Conservation (phyloP, 192 early-diverging fungal genomes). For the Linnemannia schmuckeri region DNA sequence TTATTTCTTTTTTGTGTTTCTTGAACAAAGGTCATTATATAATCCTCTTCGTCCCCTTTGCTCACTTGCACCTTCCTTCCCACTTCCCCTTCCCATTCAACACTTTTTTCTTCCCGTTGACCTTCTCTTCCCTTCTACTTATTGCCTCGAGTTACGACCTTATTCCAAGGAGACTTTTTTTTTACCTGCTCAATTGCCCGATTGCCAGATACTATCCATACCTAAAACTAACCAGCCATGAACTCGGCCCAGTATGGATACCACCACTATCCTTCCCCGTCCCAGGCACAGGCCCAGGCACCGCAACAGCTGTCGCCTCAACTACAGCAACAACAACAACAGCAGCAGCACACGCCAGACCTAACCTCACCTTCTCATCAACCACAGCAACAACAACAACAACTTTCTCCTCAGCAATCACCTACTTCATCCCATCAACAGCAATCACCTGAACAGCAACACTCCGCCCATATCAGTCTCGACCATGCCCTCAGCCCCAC, state of each 20-base stretch:
- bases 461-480: constrained; percentile 15
- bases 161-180: constrained; percentile 4
- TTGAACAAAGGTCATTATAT: constrained; percentile 1
- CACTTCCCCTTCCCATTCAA: not conserved
- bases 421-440: constrained; percentile 30
- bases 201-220: not conserved
- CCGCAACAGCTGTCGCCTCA: constrained; percentile 28
- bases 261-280: constrained; percentile 50
- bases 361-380: constrained; percentile 20
- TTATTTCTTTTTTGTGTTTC: not conserved
- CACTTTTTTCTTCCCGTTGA: not conserved
- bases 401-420: constrained; percentile 34
- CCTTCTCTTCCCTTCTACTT: not conserved
- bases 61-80: not conserved
- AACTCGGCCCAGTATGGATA: constrained; percentile 52
- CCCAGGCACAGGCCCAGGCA: constrained; percentile 44
- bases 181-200: not conserved
- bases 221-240: constrained; percentile 23
- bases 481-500: constrained; percentile 19
- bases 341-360: constrained; percentile 20
- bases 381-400: constrained; percentile 31
- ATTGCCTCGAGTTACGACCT: not conserved
- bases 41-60: not conserved
- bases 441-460: constrained; percentile 46
- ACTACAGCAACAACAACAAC: constrained; percentile 47